Conservation (phyloP, 208 protist species). For the Angomonas deanei region DNA sequence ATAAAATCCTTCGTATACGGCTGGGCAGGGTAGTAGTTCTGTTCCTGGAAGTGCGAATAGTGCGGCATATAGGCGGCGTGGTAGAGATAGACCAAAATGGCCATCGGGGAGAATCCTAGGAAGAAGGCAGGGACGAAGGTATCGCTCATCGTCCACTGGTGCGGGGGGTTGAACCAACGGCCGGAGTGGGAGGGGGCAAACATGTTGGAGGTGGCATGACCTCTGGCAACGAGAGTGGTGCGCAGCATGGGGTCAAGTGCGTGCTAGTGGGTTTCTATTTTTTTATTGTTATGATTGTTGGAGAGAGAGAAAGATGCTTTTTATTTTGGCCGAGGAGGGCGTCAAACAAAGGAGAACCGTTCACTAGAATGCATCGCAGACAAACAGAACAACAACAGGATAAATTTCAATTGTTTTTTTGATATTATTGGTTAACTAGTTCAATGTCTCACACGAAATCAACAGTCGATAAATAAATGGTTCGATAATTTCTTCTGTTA, state of each 20-base stretch:
- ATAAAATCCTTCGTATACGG: constrained; percentile 92
- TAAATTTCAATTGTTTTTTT: too few species aligned
- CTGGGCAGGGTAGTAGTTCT: constrained; percentile 88
- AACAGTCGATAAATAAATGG: too few species aligned
- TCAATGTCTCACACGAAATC: too few species aligned
- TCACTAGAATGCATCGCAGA: constrained; percentile 6
- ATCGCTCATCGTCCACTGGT: constrained; percentile 90
- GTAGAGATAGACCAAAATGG: constrained; percentile 76
- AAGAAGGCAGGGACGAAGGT: constrained; percentile 83
- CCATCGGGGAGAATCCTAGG: constrained; percentile 77
- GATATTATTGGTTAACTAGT: too few species aligned
- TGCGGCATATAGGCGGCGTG: constrained; percentile 86
- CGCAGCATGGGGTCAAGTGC: constrained; percentile 57
- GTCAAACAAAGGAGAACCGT: too few species aligned
- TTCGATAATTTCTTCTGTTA: too few species aligned
- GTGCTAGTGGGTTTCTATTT: neutral
- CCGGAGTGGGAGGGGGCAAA: constrained; percentile 85
- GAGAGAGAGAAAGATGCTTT: neutral
- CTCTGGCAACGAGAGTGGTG: constrained; percentile 41
- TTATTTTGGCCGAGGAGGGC: neutral
- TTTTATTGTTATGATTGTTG: neutral
- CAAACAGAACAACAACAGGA: constrained; percentile 10
- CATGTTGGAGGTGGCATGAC: constrained; percentile 85
- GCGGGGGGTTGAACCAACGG: constrained; percentile 89
- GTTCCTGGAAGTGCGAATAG: constrained; percentile 88